phyloP scores from a whole-genome alignment of 306 rosid species.

The Chamaecrista fasciculata region DNA sequence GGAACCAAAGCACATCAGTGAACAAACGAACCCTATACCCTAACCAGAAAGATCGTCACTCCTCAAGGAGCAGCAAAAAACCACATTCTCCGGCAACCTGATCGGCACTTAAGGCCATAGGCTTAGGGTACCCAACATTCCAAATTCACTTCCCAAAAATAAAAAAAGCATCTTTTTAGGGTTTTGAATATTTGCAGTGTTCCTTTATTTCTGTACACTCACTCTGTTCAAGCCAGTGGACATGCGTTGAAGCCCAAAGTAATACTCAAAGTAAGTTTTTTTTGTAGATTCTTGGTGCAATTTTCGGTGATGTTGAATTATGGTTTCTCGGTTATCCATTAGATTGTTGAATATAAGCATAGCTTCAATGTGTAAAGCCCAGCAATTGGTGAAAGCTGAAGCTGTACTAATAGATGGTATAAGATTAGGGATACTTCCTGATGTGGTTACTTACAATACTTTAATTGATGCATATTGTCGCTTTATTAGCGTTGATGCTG shows the following conservation, averaged over 20 bases:
- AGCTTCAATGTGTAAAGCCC: conserved; percentile 52
- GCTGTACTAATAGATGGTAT: conserved; percentile 53
- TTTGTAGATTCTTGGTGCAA: neutral
- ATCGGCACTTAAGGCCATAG: no score
- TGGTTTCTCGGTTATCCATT: conserved; percentile 57
- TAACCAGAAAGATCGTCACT: no score
- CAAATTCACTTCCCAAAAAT: no score
- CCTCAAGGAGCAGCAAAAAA: no score
- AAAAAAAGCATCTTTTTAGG: neutral
- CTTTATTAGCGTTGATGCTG: conserved; percentile 50
- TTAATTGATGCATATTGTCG: conserved; percentile 66
- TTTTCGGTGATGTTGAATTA: conserved; percentile 34
- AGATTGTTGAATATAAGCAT: conserved; percentile 65
- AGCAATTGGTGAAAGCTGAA: conserved; percentile 56
- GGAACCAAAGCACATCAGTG: no score
- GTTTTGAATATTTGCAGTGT: neutral
- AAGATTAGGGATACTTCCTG: conserved; percentile 63
- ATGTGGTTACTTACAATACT: conserved; percentile 72
- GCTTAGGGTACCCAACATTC: no score
- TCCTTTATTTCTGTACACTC: neutral
- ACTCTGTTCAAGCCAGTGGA: no score
- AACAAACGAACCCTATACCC: no score
- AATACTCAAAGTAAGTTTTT: no score
- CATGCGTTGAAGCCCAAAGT: neutral
- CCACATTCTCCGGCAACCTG: no score